Evolutionary conservation across 306 rosid genomes (phyloP), one percentile per base, ranked within the genome.

Genomic region (Citrullus amarus): DNA sequence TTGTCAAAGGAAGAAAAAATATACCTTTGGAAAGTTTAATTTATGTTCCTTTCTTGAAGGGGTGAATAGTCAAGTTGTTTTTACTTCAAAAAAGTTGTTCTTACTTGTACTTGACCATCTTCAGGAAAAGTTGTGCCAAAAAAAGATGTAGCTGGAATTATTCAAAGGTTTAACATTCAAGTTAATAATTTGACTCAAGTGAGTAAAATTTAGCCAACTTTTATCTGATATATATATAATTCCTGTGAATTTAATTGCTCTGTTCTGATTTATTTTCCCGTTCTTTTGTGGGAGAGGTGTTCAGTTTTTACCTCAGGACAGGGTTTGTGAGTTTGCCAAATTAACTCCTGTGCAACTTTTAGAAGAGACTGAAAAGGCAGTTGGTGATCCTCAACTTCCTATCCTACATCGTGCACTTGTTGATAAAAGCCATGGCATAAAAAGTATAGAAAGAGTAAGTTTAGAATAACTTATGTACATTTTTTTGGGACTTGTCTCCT

Each of bases 281-380:
- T 54, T 41, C 38, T 22, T 74, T 58, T 51, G 18, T 22, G 62
- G 48, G 78, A 34, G 81, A 25, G 76, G 66, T 38, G 36, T 60
- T 78, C 78, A 95, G 97, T 91, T 95, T 82, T 87, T 95, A 79
- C 97, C 99, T 5, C 99, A 95, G 84, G 99, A 95, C 82, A 88
- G 97, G 85, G 98, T 92, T 82, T 92, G 93, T 83, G 98, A 92
- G 81, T 95, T 95, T 85, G 97, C 97, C n/a, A 95, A 91, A 82
- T 88, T 95, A 81, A 86, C 91, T 87, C 96, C 97, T 51, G 89
- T 92, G 73, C 93, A 95, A 85, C 97, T 95, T 81, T 70, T 92
- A 73, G 92, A 89, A 82, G 98, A 95, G 91, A 95, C 98, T 5
- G 97, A 92, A 85, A 95, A 92, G 84, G 97, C 97, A 84, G 92